Conservation (phyloP, 805 yeast genomes). For the Priceomyces haplophilus region DNA sequence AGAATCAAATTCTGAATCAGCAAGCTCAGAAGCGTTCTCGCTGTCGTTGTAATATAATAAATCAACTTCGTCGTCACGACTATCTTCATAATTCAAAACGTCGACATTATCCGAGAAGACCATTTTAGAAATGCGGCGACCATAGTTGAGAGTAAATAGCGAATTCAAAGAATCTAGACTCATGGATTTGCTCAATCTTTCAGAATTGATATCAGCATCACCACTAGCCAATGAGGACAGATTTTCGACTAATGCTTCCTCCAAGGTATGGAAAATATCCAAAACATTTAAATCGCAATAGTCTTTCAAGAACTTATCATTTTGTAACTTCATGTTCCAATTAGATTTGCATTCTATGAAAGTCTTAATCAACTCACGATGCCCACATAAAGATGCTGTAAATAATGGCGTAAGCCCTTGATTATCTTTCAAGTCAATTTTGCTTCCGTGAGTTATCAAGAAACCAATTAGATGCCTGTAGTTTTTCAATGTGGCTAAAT, state of each 20-base stretch:
- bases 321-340: conserved; percentile 47
- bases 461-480: conserved; percentile 59
- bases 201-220: conserved; percentile 9
- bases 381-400: conserved; percentile 76
- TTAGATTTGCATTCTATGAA: conserved; percentile 66
- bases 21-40: conserved; percentile 29
- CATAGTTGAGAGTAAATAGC: conserved; percentile 36
- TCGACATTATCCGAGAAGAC: conserved; percentile 19
- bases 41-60: conserved; percentile 3
- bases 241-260: conserved; percentile 11
- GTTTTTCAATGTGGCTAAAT: conserved; percentile 77
- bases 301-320: conserved; percentile 43
- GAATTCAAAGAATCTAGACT: conserved; percentile 42
- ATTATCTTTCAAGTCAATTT: conserved; percentile 68
- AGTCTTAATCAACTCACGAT: conserved; percentile 60
- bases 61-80: conserved; percentile 8
- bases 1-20: conserved; percentile 25
- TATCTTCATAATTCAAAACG: conserved; percentile 1
- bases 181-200: conserved; percentile 24
- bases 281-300: conserved; percentile 45
- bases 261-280: conserved; percentile 35
- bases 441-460: conserved; percentile 63
- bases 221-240: conserved; percentile 1
- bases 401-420: conserved; percentile 88
- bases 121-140: conserved; percentile 42